Conservation (phyloP, 768 basidiomycete genomes). For the Lactarius sp. region DNA sequence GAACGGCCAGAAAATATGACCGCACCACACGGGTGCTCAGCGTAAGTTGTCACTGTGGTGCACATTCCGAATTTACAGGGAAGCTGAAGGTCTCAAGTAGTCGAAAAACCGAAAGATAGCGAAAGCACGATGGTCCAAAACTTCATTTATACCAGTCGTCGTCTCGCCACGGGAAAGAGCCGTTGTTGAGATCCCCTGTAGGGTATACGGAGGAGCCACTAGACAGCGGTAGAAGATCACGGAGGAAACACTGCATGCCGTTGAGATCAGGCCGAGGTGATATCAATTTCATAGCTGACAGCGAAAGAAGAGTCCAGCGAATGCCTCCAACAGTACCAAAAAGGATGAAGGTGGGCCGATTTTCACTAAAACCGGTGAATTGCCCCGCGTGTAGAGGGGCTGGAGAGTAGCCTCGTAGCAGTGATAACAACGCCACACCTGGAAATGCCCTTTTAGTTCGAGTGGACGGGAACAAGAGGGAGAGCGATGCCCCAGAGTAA, state of each 20-base stretch:
- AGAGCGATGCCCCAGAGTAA: not conserved
- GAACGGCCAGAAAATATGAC: slow-evolving; percentile 17
- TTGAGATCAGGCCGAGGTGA: not conserved
- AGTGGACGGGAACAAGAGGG: not conserved
- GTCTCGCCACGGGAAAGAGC: not conserved
- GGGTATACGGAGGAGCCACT: no score
- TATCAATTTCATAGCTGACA: not conserved
- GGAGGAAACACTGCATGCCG: not conserved
- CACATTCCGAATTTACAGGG: slow-evolving; percentile 10
- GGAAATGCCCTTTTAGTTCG: not conserved
- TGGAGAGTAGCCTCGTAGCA: not conserved
- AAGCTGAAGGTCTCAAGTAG: not conserved
- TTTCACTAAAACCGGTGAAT: not conserved
- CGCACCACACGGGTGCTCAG: slow-evolving; percentile 16
- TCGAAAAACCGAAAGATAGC: not conserved
- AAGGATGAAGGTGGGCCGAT: not conserved
- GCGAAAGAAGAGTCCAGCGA: not conserved
- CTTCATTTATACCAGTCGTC: slow-evolving; percentile 9
- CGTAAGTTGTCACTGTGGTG: slow-evolving; percentile 15
- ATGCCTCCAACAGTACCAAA: not conserved
- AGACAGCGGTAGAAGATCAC: not conserved
- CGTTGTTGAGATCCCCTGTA: no score
- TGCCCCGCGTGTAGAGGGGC: not conserved
- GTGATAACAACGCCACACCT: slow-evolving; percentile 2
- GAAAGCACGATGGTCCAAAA: not conserved